Percentiles rank a stretch among this genome's conserved stretches.
phyloP scores from a whole-genome alignment of 2,329 filamentous ascomycete species.

The Cordyceps cicadae region DNA sequence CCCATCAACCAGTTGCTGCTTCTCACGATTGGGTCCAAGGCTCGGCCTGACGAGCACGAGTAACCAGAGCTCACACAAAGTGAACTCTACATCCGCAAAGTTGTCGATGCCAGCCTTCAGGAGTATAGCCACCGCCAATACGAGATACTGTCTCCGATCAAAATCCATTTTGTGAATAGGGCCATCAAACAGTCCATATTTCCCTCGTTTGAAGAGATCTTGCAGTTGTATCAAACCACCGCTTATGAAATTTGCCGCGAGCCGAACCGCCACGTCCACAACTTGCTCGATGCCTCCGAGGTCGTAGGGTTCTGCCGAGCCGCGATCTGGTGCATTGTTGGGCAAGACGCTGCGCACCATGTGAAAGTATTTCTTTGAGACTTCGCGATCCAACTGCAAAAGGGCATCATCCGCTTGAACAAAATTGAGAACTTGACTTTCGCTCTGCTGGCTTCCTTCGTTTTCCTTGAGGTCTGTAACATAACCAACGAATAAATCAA shows the following conservation, averaged over 20 bases:
- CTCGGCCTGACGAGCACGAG: conserved; percentile 43
- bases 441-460: conserved; percentile 30
- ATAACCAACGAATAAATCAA: conserved; percentile 38
- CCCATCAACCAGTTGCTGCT: conserved; percentile 36
- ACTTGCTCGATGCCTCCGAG: conserved; percentile 35
- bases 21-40: conserved; percentile 29
- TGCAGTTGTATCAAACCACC: conserved; percentile 35
- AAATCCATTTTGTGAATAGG: conserved; percentile 31
- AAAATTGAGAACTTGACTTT: conserved; percentile 30
- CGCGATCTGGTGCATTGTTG: neutral
- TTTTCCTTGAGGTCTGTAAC: conserved; percentile 34
- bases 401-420: conserved; percentile 39
- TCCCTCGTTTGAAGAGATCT: conserved; percentile 38
- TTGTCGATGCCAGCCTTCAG: conserved; percentile 39
- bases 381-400: conserved; percentile 38
- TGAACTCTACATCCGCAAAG: conserved; percentile 37
- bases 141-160: conserved; percentile 35
- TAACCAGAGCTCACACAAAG: conserved; percentile 44
- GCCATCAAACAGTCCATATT: conserved; percentile 42
- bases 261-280: conserved; percentile 36
- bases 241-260: conserved; percentile 37
- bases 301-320: conserved; percentile 16
- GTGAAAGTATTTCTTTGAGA: conserved; percentile 39
- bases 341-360: conserved; percentile 35
- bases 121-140: conserved; percentile 44